Base-by-base conservation (phyloP, 1,284 basidiomycete species). In the Pascua sp. region DNA sequence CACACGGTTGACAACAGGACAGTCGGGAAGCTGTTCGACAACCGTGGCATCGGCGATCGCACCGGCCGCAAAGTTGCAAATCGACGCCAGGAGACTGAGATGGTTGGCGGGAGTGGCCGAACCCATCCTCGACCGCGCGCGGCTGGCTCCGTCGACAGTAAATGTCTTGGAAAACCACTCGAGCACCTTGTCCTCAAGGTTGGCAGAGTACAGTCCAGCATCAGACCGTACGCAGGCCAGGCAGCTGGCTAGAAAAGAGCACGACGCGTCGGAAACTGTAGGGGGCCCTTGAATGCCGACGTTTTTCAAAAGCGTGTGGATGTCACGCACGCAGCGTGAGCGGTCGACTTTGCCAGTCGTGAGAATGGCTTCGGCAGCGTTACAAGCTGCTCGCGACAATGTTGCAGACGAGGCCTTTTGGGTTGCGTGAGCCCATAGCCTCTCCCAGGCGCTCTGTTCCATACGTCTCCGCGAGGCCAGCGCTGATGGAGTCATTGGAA, bases 261-360 rank as follows among this genome's bases (percentile, higher is more conserved):
- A 94, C 24, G 93, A 88, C 0, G 92, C 85, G 67, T 98, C 94
- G 65, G 83, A 87, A 0, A 91, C 89, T 63, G 84, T 86, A 2
- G 85, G 78, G 1, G 93, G 92, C 0, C 91, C 91, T 74, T 95
- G 91, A 13, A 94, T 82, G 64, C 91, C 87, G 55, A 97, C 79
- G 63, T 91, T 88, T 62, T 85, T 86, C 1, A 86, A 81, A 48
- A 96, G 78, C 0, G 80, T 78, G 68, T 91, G 88, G 47, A 96
- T 83, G 68, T 91, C 89, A 1, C 78, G 69, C 11, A 88, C 77
- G 41, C 87, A 76, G 4, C 81, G 81, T 11, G 84, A 82, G 11
- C 80, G 73, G 1, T 84, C 80, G 38, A 94, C 77, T 18, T 80
- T 73, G 16, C 72, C 69, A 17, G 73, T 71, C 0, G 68, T 62